phyloP scores from a whole-genome alignment of 2,329 filamentous ascomycete species.

The Alternaria ethzedia region DNA sequence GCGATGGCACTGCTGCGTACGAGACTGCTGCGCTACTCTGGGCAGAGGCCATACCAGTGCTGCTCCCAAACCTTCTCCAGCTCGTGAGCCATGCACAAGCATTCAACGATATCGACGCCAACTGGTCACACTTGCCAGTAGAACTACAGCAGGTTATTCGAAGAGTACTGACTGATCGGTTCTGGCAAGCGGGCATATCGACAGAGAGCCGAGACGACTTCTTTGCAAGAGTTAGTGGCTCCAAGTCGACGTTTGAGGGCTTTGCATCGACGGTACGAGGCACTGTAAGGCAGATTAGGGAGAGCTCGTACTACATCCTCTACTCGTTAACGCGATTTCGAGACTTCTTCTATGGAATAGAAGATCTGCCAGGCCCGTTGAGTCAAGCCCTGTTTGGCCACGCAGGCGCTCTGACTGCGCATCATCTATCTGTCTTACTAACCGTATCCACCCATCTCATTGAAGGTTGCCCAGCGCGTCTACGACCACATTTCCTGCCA shows the following conservation, averaged over 20 bases:
- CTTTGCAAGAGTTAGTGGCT: conserved; percentile 87
- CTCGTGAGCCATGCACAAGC: conserved; percentile 90
- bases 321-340: conserved; percentile 91
- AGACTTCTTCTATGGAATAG: conserved; percentile 87
- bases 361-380: conserved; percentile 80
- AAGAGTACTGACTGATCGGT: conserved; percentile 87
- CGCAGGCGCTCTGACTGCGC: conserved; percentile 81
- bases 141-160: conserved; percentile 80
- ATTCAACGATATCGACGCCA: conserved; percentile 78
- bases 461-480: conserved; percentile 84
- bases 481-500: conserved; percentile 80
- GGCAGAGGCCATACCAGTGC: conserved; percentile 79
- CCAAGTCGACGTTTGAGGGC: conserved; percentile 87
- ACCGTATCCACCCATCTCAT: conserved; percentile 89
- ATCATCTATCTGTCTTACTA: conserved; percentile 92
- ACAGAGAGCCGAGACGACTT: conserved; percentile 96
- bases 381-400: conserved; percentile 85
- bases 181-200: conserved; percentile 98
- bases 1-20: conserved; percentile 74
- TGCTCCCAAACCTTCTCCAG: conserved; percentile 85
- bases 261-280: conserved; percentile 93
- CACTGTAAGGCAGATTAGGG: conserved; percentile 85
- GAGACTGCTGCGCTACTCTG: conserved; percentile 81
- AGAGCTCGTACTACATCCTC: conserved; percentile 92
- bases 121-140: conserved; percentile 77